These are phyloP conservation scores for Wickerhamomyces chambardii DNA, from an alignment of 805 yeast genomes.

Conservation along the genomic window DNA sequence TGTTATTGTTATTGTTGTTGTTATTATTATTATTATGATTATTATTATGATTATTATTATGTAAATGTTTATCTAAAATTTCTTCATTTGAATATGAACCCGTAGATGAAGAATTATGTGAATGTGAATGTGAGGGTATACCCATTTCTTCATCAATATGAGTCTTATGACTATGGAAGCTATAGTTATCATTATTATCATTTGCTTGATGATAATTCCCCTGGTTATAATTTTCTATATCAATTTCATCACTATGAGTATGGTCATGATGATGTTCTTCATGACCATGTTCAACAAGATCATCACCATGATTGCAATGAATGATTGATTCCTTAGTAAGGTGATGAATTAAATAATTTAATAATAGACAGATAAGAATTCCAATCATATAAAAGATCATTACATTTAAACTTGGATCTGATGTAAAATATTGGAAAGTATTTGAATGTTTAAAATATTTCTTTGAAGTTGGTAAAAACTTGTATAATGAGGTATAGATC, in stretches of 20 bases:
- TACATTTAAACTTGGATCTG: slow-evolving; percentile 26
- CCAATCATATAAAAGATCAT: slow-evolving; percentile 49
- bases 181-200: too few relatives aligned
- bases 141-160: neutral
- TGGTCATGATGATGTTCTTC: slow-evolving; percentile 2
- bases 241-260: neutral
- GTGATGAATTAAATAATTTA: slow-evolving; percentile 63
- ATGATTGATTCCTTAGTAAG: slow-evolving; percentile 76
- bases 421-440: slow-evolving; percentile 9
- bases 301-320: slow-evolving; percentile 69
- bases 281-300: slow-evolving; percentile 6
- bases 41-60: too few relatives aligned
- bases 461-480: slow-evolving; percentile 63
- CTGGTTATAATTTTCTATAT: too few relatives aligned
- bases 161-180: too few relatives aligned
- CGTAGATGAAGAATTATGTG: slow-evolving; percentile 5
- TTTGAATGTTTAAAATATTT: slow-evolving; percentile 30
- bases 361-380: slow-evolving; percentile 41
- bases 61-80: too few relatives aligned
- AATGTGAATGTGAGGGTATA: slow-evolving; percentile 1
- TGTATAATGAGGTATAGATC: slow-evolving; percentile 66
- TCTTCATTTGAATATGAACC: slow-evolving; percentile 2
- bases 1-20: too few relatives aligned
- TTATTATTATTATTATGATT: too few relatives aligned
- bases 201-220: too few relatives aligned